Conservation (phyloP, 768 basidiomycete genomes). For the Lentinula boryana region DNA sequence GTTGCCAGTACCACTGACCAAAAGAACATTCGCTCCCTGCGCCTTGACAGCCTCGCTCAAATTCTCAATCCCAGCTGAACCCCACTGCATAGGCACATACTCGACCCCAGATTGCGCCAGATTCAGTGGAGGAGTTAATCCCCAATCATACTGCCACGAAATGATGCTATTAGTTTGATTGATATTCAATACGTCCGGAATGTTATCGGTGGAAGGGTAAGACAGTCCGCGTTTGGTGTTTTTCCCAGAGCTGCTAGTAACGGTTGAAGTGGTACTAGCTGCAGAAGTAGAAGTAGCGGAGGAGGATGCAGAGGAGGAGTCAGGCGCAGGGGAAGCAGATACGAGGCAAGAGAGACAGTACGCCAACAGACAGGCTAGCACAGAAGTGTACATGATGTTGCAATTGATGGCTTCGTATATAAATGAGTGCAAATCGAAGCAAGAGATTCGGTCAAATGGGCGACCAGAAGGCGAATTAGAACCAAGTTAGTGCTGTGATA, state of each 20-base stretch:
- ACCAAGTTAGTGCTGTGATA: neutral
- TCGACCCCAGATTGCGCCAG: conserved; percentile 36
- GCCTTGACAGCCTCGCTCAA: conserved; percentile 32
- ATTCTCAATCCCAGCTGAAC: conserved; percentile 30
- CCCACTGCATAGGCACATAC: conserved; percentile 53
- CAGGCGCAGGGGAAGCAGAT: neutral
- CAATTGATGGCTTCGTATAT: neutral
- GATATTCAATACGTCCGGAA: conserved; percentile 36
- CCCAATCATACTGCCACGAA: conserved; percentile 54
- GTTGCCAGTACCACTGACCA: conserved; percentile 28
- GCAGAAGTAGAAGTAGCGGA: conserved; percentile 13
- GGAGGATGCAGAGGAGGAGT: neutral
- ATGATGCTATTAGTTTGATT: conserved; percentile 38
- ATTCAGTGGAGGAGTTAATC: conserved; percentile 34
- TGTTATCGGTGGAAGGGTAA: conserved; percentile 31
- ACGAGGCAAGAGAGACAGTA: neutral
- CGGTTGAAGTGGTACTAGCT: conserved; percentile 12
- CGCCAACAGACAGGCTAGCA: neutral
- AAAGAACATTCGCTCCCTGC: conserved; percentile 41
- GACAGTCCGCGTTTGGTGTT: conserved; percentile 44
- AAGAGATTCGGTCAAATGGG: neutral
- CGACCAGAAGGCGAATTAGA: neutral
- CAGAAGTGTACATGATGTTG: neutral
- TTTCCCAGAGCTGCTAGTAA: conserved; percentile 17
- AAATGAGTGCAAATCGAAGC: neutral